A percentile compares a stretch with the other conserved stretches of the same genome.
Conservation (phyloP, 306 rosid genomes). For the Cicer yamashitae region DNA sequence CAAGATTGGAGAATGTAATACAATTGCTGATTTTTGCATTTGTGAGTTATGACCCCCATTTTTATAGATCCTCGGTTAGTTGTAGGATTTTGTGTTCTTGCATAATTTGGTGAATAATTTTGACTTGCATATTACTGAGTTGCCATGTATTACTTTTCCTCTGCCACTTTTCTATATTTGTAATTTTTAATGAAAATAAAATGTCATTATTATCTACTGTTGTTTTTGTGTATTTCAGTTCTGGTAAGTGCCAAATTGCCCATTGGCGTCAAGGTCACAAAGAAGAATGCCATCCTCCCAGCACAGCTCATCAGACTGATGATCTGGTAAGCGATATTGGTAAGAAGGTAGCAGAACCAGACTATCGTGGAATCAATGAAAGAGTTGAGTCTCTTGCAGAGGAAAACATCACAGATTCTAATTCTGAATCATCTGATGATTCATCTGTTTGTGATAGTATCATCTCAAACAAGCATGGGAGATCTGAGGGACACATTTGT, state of each 20-base stretch:
- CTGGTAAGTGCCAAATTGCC: constrained; percentile 84
- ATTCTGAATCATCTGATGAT: constrained; percentile 71
- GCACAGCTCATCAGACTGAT: constrained; percentile 23
- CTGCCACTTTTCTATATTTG: neutral
- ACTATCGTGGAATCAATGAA: constrained; percentile 41
- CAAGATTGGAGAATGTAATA: neutral
- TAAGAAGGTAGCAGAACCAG: constrained; percentile 50
- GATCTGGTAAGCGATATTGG: constrained; percentile 43
- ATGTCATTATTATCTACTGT: neutral
- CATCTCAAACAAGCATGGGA: constrained; percentile 60
- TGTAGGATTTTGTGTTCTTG: constrained; percentile 26
- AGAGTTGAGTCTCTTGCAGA: constrained; percentile 52
- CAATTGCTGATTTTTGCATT: constrained; percentile 10
- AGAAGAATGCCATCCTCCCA: constrained; percentile 73
- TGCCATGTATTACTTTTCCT: neutral
- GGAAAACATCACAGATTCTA: constrained; percentile 44
- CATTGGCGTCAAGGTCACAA: constrained; percentile 96
- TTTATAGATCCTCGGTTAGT: neutral
- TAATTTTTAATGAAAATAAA: neutral
- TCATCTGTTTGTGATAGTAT: constrained; percentile 66
- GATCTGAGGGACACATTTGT: constrained; percentile 57
- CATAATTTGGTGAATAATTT: neutral
- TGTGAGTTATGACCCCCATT: constrained; percentile 3
- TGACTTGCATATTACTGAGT: neutral
- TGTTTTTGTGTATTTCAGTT: constrained; percentile 58